Base-by-base conservation (phyloP, 371 early-diverging fungal genomes). In the Syncephalastrum sp. region DNA sequence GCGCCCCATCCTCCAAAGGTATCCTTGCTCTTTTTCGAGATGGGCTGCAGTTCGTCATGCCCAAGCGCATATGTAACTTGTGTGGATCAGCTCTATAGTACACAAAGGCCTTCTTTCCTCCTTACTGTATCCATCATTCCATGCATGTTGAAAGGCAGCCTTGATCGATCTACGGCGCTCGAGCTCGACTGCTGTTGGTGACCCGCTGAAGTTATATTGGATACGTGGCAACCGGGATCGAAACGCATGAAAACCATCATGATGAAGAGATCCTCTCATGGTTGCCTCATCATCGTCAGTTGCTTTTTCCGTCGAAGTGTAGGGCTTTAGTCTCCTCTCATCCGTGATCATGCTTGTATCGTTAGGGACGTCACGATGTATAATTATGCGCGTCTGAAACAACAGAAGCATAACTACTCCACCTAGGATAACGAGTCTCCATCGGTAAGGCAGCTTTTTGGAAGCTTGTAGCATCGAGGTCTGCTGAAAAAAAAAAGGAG, bases 1-100 rank as follows among this genome's bases (percentile, higher is more conserved):
- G 80, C 82, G 61, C 88, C 65, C 89, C 87, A 83, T 59, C 81
- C 91, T 33, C 91, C 91, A 74, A 88, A 91, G 0, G 86, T 85
- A 63, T 91, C 83, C 12, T 64, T 61, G 24, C 57, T 50, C 13
- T 41, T 53, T 49, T 79, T 78, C 1, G 61, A 53, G 15, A 84
- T 42, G 10, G 87, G 87, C 4, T 46, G 51, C n/a, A 86, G 56
- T 61, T 86, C 87, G 50, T 84, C 86, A 42, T 77, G 77, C 1
- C 82, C 82, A 61, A 79, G 68, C 3, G 85, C 85, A 46, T 83
- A 75, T 15, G 68, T 64, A 47, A 64, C 72, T 63, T 43, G 0
- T n/a, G 15, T 33, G 19, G 4, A 43, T n/a, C 29, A 44, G 38
- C 38, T 33, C 38, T 10, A 29, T 12, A 6, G 44, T 42, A 12